Base-by-base conservation (phyloP, 441 rosid species). In the Arabidopsis hybrid region DNA sequence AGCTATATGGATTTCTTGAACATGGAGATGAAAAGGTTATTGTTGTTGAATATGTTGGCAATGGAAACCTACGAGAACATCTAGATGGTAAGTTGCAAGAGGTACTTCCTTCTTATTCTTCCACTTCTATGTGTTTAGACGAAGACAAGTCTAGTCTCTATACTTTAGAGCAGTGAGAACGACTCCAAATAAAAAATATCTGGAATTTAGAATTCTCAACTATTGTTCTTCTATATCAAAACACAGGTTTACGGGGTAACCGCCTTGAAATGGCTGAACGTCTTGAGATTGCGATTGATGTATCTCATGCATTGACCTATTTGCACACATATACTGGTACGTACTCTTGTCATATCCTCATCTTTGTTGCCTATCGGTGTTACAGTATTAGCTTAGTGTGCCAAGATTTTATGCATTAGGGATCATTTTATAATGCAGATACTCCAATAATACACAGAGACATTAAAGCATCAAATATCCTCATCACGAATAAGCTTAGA, bases 401-500 rank as follows among this genome's bases (percentile, higher is more conserved):
- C 55, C 58, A 55, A 55, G 18, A 34, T 34, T 5, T 7, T 17
- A 65, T 36, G 26, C 60, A 47, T 16, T 46, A 5, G 32, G 9
- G 29, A 47, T 21, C 26, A 21, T 1, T 51, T 16, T 31, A 6
- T 40, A 17, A 49, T 83, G 67, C 96, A 91, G 96, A 93, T 76
- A 86, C 85, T 71, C 92, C 95, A 13, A 82, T 93, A 46, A 93
- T 93, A 77, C 98, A 91, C 75, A 84, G 98, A 84, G 98, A 93
- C 60, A 85, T 93, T 77, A 93, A 93, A 79, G 76, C 96, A 62
- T 74, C 97, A 46, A 93, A 93, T 68, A 85, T 91, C 10, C 82
- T 79, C 52, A 79, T 79, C 26, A 79, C 79, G 11, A 65, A 69
- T 31, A 79, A 74, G 49, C 79, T 79, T 12, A 71, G 82, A 74